Conservation (phyloP, 2,329 filamentous ascomycete genomes). For the Mollisiaceae sp. region DNA sequence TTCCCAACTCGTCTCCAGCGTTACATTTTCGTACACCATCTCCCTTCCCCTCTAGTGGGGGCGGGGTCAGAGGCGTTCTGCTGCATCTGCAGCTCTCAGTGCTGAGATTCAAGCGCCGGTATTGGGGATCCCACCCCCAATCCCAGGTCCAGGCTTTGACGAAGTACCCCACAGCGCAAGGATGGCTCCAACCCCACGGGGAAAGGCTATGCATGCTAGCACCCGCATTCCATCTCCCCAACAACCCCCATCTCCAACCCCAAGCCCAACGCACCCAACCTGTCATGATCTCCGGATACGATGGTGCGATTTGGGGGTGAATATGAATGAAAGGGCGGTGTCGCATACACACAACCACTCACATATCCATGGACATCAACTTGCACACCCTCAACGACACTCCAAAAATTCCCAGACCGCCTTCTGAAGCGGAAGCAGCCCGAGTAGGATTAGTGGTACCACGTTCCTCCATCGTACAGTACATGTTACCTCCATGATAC, state of each 20-base stretch:
- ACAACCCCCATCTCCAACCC: not conserved
- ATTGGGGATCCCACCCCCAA: not conserved
- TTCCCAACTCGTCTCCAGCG: constrained; percentile 7
- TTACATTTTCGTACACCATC: not conserved
- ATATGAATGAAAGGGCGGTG: constrained; percentile 1
- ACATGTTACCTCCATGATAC: too few relatives aligned
- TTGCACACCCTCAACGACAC: not conserved
- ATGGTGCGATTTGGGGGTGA: not conserved
- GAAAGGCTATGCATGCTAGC: not conserved
- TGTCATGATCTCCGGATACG: not conserved
- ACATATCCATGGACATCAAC: too few relatives aligned
- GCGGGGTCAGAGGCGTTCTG: too few relatives aligned
- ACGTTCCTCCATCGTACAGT: too few relatives aligned
- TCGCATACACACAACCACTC: not conserved
- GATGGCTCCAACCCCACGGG: constrained; percentile 4
- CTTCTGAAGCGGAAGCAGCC: not conserved
- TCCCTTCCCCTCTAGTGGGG: not conserved
- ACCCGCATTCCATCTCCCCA: not conserved
- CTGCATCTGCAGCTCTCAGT: too few relatives aligned
- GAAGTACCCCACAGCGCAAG: not conserved
- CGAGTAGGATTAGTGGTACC: too few relatives aligned
- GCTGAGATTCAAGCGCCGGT: not conserved
- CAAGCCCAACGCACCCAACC: too few relatives aligned
- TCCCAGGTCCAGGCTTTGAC: not conserved
- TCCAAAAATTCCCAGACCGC: not conserved